These are phyloP conservation scores for Microascus cirrosus DNA, from an alignment of 2,329 filamentous ascomycete genomes.

Conservation along the genomic window DNA sequence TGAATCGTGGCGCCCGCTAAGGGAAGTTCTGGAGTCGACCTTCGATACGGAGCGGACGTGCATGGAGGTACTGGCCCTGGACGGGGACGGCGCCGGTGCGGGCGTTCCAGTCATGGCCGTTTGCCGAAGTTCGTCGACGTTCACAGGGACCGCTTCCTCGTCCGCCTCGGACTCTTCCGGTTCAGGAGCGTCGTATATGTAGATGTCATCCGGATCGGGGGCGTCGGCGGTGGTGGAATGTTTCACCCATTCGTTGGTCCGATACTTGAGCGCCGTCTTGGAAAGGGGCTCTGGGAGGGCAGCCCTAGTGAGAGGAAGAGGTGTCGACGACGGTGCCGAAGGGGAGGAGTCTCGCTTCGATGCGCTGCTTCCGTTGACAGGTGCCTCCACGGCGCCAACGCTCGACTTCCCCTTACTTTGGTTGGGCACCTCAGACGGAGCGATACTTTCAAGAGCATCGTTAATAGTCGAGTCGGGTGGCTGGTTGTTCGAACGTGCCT, in stretches of 20 bases:
- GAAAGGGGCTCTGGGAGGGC: conserved; percentile 62
- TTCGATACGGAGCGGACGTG: neutral
- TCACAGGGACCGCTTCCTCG: conserved; percentile 50
- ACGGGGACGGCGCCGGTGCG: conserved; percentile 14
- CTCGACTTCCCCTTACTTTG: conserved; percentile 7
- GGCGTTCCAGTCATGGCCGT: conserved; percentile 42
- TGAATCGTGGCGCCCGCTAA: neutral
- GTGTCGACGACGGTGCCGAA: conserved; percentile 27
- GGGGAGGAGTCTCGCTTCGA: conserved; percentile 26
- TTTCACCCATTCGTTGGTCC: conserved; percentile 95
- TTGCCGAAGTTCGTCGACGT: conserved; percentile 54
- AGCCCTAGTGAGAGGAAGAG: conserved; percentile 42
- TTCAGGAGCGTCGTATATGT: conserved; percentile 27
- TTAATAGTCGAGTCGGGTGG: neutral
- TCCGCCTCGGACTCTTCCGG: conserved; percentile 9
- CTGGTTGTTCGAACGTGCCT: neutral
- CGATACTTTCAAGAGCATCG: conserved; percentile 8
- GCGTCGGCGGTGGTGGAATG: conserved; percentile 68
- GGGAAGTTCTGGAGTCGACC: neutral
- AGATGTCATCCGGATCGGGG: conserved; percentile 53
- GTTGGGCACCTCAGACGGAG: conserved; percentile 5
- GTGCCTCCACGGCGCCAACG: neutral
- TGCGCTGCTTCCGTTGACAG: conserved; percentile 5
- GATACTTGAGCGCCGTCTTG: conserved; percentile 67
- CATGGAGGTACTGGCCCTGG: neutral